phyloP scores from a whole-genome alignment of 495 filamentous ascomycete genomes.

The Letharia columbiana region DNA sequence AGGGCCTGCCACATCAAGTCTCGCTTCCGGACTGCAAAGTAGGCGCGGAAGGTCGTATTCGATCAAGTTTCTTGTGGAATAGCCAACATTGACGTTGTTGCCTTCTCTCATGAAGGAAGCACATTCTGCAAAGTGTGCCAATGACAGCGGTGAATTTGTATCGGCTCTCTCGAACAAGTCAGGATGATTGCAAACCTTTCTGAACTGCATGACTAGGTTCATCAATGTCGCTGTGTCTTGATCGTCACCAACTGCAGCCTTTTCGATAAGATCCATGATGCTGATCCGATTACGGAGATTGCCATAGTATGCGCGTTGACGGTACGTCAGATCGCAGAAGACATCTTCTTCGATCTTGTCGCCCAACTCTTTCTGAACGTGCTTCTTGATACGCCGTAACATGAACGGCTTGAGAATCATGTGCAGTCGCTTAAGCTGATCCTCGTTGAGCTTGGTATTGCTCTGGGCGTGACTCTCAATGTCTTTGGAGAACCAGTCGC shows the following conservation, averaged over 20 bases:
- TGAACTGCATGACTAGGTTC: slow-evolving; percentile 99
- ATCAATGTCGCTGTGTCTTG: slow-evolving; percentile 91
- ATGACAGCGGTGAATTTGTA: slow-evolving; percentile 74
- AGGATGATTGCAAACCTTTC: slow-evolving; percentile 98
- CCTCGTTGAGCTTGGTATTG: slow-evolving; percentile 97
- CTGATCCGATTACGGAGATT: slow-evolving; percentile 93
- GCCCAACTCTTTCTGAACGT: slow-evolving; percentile 95
- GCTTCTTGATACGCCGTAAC: slow-evolving; percentile 97
- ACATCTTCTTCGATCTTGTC: slow-evolving; percentile 97
- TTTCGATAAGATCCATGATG: slow-evolving; percentile 97
- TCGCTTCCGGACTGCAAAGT: slow-evolving; percentile 65
- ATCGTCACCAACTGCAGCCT: slow-evolving; percentile 89
- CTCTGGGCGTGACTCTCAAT: slow-evolving; percentile 98
- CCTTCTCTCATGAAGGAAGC: slow-evolving; percentile 91
- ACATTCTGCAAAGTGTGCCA: slow-evolving; percentile 82
- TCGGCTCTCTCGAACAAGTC: slow-evolving; percentile 95
- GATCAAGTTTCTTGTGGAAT: slow-evolving; percentile 80
- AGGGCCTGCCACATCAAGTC: slow-evolving; percentile 65
- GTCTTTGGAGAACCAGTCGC: slow-evolving; percentile 99
- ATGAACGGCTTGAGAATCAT: slow-evolving; percentile 99
- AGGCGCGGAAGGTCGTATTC: slow-evolving; percentile 74
- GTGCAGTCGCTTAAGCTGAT: slow-evolving; percentile 90
- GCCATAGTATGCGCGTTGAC: slow-evolving; percentile 88
- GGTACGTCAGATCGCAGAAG: slow-evolving; percentile 94
- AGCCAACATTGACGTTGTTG: slow-evolving; percentile 64